Conservation (phyloP, 2,329 filamentous ascomycete genomes). For the Pseudocercospora vitis region DNA sequence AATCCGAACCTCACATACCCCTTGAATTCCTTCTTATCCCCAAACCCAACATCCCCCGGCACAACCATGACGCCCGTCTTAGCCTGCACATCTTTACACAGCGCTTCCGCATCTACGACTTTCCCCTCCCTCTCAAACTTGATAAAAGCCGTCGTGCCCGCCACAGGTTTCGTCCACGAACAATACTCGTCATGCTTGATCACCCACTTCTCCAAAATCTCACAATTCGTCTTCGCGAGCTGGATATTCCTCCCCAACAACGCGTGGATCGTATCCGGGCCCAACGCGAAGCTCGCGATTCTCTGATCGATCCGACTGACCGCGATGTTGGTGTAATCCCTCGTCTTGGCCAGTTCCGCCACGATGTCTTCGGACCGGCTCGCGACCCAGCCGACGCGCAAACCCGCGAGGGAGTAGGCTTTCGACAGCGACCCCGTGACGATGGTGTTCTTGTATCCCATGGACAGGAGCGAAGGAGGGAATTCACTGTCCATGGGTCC, state of each 20-base stretch:
- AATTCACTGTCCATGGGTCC: slow-evolving; percentile 54
- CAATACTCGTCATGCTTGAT: slow-evolving; percentile 63
- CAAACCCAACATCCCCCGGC: slow-evolving; percentile 76
- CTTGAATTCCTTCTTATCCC: slow-evolving; percentile 63
- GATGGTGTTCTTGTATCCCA: slow-evolving; percentile 70
- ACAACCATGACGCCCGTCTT: slow-evolving; percentile 72
- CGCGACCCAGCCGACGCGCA: slow-evolving; percentile 81
- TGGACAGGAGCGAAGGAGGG: slow-evolving; percentile 67
- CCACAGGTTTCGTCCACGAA: slow-evolving; percentile 71
- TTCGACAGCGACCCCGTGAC: slow-evolving; percentile 82
- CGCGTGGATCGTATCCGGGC: slow-evolving; percentile 61
- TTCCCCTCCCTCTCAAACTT: slow-evolving; percentile 63
- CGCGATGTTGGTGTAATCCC: slow-evolving; percentile 84
- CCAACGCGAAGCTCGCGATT: slow-evolving; percentile 73
- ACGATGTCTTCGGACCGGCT: slow-evolving; percentile 64
- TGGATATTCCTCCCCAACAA: slow-evolving; percentile 64
- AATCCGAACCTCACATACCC: slow-evolving; percentile 79
- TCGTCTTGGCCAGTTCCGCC: slow-evolving; percentile 60
- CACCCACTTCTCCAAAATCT: slow-evolving; percentile 66
- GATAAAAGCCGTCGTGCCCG: slow-evolving; percentile 78
- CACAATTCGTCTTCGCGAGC: slow-evolving; percentile 67
- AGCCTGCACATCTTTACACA: slow-evolving; percentile 68
- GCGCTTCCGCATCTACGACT: slow-evolving; percentile 68
- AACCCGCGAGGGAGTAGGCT: slow-evolving; percentile 77
- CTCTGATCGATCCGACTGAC: slow-evolving; percentile 81